These are phyloP conservation scores for Yamadazyma pseudoaaseri DNA, from an alignment of 1,139 yeast species.

Conservation along the genomic window DNA sequence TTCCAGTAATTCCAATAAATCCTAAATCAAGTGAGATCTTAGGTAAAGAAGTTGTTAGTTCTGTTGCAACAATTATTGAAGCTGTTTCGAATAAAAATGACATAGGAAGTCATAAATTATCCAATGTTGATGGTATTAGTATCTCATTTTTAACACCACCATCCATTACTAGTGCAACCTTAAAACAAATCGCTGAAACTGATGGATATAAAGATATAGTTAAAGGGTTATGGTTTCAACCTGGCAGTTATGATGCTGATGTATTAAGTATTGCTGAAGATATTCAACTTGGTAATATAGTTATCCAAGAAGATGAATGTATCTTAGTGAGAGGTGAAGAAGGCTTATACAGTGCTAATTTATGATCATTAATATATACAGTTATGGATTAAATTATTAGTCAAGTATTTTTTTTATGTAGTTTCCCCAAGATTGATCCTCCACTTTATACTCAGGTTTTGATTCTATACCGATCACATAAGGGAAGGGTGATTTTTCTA, in stretches of 20 bases:
- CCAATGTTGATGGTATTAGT: constrained; percentile 43
- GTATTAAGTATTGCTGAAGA: constrained; percentile 44
- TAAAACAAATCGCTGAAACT: constrained; percentile 39
- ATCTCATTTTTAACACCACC: constrained; percentile 79
- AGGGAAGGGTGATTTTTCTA: constrained; percentile 69
- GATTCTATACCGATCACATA: constrained; percentile 36
- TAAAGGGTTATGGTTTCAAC: constrained; percentile 78
- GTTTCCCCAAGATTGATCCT: constrained; percentile 41
- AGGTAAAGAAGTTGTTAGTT: constrained; percentile 38
- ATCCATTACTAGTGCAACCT: constrained; percentile 45
- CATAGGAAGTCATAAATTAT: constrained; percentile 25
- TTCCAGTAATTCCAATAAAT: constrained; percentile 70
- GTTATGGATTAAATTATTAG: constrained; percentile 11
- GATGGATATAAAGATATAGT: constrained; percentile 33
- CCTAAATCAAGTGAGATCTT: constrained; percentile 50
- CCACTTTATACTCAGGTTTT: constrained; percentile 12
- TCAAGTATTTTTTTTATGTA: constrained; percentile 48
- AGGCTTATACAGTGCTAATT: constrained; percentile 40
- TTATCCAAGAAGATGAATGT: constrained; percentile 64
- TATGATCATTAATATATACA: constrained; percentile 12
- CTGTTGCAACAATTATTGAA: constrained; percentile 34
- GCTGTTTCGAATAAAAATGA: constrained; percentile 23
- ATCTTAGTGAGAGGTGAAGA: constrained; percentile 68
- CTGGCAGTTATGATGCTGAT: constrained; percentile 66
- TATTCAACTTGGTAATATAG: constrained; percentile 41